These are phyloP conservation scores for Phytophthora hybrid DNA, from an alignment of 352 stramenopile species.

Conservation along the genomic window DNA sequence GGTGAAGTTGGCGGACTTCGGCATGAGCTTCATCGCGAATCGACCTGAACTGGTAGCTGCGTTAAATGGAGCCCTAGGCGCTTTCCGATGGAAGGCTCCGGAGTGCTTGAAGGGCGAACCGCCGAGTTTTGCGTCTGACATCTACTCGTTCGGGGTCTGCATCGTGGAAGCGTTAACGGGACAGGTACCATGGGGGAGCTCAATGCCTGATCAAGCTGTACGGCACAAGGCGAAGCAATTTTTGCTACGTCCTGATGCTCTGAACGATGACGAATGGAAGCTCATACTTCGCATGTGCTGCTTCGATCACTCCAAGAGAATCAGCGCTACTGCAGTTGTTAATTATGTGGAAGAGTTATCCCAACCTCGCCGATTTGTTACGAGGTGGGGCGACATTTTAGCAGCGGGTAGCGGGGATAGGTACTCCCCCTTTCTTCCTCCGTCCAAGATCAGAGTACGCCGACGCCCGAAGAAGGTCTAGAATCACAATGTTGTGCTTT, in stretches of 20 bases:
- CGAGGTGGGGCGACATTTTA: background rate
- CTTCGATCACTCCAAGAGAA: background rate
- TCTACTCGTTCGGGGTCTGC: slow-evolving; percentile 24
- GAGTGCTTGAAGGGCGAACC: slow-evolving; percentile 1
- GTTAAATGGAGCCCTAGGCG: background rate
- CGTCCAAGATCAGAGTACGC: too few relatives aligned
- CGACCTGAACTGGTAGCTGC: background rate
- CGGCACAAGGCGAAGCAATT: background rate
- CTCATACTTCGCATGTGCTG: background rate
- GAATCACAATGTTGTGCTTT: too few relatives aligned
- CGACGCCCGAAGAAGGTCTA: too few relatives aligned
- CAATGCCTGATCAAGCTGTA: slow-evolving; percentile 1
- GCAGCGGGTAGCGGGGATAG: background rate
- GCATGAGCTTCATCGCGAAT: background rate
- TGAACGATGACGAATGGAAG: background rate
- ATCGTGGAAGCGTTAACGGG: slow-evolving; percentile 11
- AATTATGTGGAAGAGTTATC: background rate
- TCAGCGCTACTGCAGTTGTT: background rate
- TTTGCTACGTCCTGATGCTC: background rate
- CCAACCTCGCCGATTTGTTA: background rate
- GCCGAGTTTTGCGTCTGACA: slow-evolving; percentile 11
- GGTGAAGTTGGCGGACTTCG: slow-evolving; percentile 9
- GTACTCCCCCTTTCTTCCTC: too few relatives aligned
- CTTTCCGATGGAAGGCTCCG: slow-evolving; percentile 13
- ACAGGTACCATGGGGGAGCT: too few relatives aligned